Evolutionary conservation across 2,329 filamentous ascomycete species (phyloP).

Genomic region (Cladosporium sp.): DNA sequence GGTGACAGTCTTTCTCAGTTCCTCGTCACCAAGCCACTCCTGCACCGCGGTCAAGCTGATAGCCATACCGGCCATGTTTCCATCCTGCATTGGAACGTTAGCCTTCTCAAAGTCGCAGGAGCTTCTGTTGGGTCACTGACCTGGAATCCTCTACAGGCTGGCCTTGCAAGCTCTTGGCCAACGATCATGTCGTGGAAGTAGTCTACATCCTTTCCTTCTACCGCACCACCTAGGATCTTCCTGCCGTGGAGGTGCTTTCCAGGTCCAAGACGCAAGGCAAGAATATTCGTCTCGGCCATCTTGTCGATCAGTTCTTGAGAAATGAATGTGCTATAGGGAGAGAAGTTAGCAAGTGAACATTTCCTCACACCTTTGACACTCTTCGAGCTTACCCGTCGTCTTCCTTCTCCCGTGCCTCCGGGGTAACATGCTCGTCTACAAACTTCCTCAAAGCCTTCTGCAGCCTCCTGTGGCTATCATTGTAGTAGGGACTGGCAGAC

Average conservation of each 20-base stretch:
- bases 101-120: constrained; percentile 41
- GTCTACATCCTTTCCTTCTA: constrained; percentile 77
- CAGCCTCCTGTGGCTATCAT: constrained; percentile 65
- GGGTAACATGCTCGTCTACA: constrained; percentile 64
- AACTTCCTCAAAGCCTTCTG: constrained; percentile 69
- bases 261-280: constrained; percentile 79
- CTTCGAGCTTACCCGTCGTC: constrained; percentile 56
- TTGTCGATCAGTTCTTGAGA: constrained; percentile 66
- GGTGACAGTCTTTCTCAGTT: constrained; percentile 62
- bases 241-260: constrained; percentile 76
- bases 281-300: constrained; percentile 68
- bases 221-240: constrained; percentile 61
- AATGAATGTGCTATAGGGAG: constrained; percentile 52
- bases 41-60: constrained; percentile 76
- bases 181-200: constrained; percentile 81
- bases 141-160: constrained; percentile 76
- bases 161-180: constrained; percentile 66
- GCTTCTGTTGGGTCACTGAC: constrained; percentile 42
- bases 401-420: constrained; percentile 74
- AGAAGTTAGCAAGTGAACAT: neutral
- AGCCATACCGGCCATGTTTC: constrained; percentile 81
- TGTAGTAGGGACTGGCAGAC: constrained; percentile 78
- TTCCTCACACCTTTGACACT: neutral
- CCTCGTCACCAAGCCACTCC: constrained; percentile 68
- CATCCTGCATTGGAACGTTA: constrained; percentile 67